These are phyloP conservation scores for Achaetomiella virescens DNA, from an alignment of 495 filamentous ascomycete genomes.

Conservation along the genomic window DNA sequence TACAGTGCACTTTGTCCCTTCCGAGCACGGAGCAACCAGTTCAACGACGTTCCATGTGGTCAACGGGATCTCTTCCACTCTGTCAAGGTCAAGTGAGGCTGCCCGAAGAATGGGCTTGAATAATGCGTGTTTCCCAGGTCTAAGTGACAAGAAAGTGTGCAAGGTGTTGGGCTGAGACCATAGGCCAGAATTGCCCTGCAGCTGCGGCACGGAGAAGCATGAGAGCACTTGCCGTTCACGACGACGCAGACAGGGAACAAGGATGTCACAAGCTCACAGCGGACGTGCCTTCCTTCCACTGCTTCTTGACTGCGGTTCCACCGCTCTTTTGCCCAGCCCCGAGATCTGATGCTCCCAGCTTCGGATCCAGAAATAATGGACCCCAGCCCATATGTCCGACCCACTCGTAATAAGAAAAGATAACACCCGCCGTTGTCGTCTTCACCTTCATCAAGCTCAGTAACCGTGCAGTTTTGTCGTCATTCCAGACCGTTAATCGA, in stretches of 20 bases:
- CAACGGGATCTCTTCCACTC: background rate
- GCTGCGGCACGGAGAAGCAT: slow-evolving; percentile 7
- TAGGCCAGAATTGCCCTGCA: background rate
- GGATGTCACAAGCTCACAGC: slow-evolving; percentile 10
- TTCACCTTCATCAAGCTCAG: background rate
- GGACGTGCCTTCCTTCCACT: slow-evolving; percentile 13
- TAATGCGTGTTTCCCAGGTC: background rate
- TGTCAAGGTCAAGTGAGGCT: background rate
- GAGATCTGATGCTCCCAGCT: slow-evolving; percentile 16
- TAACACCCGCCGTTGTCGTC: background rate
- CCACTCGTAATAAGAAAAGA: slow-evolving; percentile 19
- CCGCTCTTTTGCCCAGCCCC: slow-evolving; percentile 18
- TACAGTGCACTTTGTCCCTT: slow-evolving; percentile 11
- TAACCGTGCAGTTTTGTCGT: background rate
- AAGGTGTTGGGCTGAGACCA: background rate
- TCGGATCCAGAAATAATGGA: slow-evolving; percentile 12
- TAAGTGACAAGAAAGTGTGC: background rate
- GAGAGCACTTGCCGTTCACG: slow-evolving; percentile 21
- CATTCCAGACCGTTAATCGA: background rate
- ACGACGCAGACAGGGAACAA: slow-evolving; percentile 11
- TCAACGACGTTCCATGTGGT: slow-evolving; percentile 2
- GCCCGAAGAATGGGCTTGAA: too few relatives aligned
- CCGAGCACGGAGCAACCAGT: slow-evolving; percentile 16
- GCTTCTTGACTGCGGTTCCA: slow-evolving; percentile 16
- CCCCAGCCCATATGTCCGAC: background rate